These are phyloP conservation scores for Fusarium begoniae DNA, from an alignment of 2,329 filamentous ascomycete species.

Conservation along the genomic window DNA sequence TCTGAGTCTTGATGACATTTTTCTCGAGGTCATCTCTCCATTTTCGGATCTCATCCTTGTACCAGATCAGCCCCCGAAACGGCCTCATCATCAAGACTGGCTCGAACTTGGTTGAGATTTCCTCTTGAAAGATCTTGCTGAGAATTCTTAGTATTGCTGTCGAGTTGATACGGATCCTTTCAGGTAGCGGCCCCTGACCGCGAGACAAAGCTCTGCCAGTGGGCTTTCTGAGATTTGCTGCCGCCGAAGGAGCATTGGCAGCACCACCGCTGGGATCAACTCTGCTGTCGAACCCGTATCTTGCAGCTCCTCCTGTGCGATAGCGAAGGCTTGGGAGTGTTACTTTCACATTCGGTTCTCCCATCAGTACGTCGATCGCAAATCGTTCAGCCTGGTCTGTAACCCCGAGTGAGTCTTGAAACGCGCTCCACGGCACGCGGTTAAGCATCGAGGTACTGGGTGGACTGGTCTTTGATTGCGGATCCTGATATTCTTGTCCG, in stretches of 20 bases:
- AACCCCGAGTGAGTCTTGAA: not conserved
- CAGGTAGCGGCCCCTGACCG: not conserved
- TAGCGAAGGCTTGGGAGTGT: accelerated
- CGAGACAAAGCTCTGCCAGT: not conserved
- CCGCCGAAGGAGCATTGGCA: not conserved
- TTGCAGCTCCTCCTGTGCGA: not conserved
- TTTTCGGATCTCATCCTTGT: not conserved
- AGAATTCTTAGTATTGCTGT: not conserved
- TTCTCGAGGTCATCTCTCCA: not conserved
- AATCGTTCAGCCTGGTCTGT: accelerated
- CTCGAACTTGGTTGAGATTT: not conserved
- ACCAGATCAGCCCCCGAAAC: not conserved
- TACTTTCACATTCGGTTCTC: accelerated
- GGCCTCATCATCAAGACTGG: not conserved
- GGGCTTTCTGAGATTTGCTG: not conserved
- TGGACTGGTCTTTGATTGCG: not conserved
- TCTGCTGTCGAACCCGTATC: not conserved
- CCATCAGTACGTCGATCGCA: not conserved
- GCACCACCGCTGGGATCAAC: accelerated
- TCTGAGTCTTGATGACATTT: not conserved
- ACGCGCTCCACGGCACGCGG: not conserved
- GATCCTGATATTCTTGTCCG: not conserved
- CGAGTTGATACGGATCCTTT: not conserved
- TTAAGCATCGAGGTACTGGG: not conserved
- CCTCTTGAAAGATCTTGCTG: not conserved